Conservation (phyloP, 805 yeast species). For the Candida bentonensis region DNA sequence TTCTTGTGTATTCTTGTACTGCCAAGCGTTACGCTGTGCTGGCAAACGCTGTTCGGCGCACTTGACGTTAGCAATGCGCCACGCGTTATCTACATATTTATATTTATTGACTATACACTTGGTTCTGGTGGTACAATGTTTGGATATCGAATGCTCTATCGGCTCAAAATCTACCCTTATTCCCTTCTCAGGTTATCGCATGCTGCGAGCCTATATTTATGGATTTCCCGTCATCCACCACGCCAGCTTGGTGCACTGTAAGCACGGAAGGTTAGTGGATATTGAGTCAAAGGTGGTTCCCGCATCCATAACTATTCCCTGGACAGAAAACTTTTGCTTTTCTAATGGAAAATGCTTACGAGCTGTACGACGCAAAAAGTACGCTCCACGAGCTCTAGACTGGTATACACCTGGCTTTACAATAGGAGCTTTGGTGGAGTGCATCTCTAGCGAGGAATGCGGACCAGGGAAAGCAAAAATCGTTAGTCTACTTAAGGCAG, state of each 20-base stretch:
- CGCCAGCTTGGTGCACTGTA: slow-evolving; percentile 37
- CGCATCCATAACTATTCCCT: slow-evolving; percentile 9
- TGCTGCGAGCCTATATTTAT: slow-evolving; percentile 34
- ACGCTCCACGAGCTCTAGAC: slow-evolving; percentile 30
- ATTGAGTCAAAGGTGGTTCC: slow-evolving; percentile 7
- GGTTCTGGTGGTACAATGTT: neutral
- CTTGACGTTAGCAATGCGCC: neutral
- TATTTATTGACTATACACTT: neutral
- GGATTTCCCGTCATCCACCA: slow-evolving; percentile 31
- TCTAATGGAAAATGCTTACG: slow-evolving; percentile 33
- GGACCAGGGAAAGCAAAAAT: slow-evolving; percentile 26
- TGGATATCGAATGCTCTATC: neutral
- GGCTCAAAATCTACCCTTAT: slow-evolving; percentile 10
- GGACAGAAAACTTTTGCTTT: slow-evolving; percentile 8
- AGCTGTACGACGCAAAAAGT: slow-evolving; percentile 43
- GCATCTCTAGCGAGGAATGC: slow-evolving; percentile 15
- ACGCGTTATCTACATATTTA: neutral
- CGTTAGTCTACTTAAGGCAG: slow-evolving; percentile 45
- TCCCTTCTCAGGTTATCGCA: slow-evolving; percentile 43
- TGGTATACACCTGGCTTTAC: slow-evolving; percentile 41
- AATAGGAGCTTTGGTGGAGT: slow-evolving; percentile 52
- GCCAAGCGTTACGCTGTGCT: no score
- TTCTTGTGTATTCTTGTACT: no score
- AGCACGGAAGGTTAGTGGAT: slow-evolving; percentile 26
- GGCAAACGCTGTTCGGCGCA: no score